Conservation (phyloP, 2,329 filamentous ascomycete genomes). For the Aspergillus aculeatus region DNA sequence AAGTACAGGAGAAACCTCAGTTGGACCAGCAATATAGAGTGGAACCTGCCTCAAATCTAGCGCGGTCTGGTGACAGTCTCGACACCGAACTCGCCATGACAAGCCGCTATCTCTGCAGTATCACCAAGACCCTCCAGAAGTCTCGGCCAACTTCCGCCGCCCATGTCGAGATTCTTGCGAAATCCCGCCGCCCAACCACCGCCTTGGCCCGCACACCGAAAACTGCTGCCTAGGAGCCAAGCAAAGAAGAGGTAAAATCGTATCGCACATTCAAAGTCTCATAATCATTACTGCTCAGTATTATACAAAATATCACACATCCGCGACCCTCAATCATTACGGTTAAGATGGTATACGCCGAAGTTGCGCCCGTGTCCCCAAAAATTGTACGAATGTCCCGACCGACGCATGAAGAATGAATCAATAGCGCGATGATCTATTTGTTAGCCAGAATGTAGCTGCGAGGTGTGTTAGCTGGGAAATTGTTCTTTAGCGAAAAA, state of each 20-base stretch:
- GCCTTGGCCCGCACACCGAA: neutral
- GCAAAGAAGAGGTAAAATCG: neutral
- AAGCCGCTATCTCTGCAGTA: too few relatives aligned
- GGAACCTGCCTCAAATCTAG: too few relatives aligned
- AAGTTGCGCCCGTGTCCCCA: neutral
- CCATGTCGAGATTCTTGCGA: accelerated
- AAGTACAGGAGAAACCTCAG: too few relatives aligned
- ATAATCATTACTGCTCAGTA: neutral
- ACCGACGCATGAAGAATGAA: neutral
- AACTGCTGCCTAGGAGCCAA: neutral
- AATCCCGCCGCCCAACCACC: neutral
- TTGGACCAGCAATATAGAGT: too few relatives aligned
- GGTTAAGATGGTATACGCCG: neutral
- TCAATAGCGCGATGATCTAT: neutral
- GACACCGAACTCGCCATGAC: too few relatives aligned
- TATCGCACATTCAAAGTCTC: neutral
- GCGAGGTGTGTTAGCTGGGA: neutral
- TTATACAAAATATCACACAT: neutral
- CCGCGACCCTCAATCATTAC: neutral
- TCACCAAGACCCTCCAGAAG: too few relatives aligned
- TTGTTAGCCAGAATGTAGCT: slow-evolving; percentile 8
- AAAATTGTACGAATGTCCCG: neutral
- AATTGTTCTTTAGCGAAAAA: neutral
- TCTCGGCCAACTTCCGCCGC: neutral
- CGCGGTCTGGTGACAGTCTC: too few relatives aligned